Base-by-base conservation (phyloP, 2,329 filamentous ascomycete genomes). In the Aspergillus alliaceus region DNA sequence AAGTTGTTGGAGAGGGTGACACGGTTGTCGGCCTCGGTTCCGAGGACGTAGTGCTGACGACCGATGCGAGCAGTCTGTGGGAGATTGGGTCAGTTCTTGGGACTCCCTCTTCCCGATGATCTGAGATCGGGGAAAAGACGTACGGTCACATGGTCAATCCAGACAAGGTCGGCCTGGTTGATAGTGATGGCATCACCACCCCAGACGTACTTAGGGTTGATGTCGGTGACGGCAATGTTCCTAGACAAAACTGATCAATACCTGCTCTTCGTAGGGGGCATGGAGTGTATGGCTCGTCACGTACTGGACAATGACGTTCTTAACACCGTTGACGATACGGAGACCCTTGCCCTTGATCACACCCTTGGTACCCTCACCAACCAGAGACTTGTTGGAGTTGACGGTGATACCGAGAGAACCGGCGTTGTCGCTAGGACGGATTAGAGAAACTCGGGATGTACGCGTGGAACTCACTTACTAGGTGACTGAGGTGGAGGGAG, bases 171-270 rank as follows among this genome's bases (percentile, higher is more conserved):
- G 11, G 76, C 69, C 37, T 76, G 71, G 55, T 82, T 72, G 6
- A 85, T 67, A 39, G 80, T 82, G 66, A 85, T 83, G 42, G 80
- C 83, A 67, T 85, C 83, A 53, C 83, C 83, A 54, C 83, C 83
- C 83, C 83, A 85, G 61, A 85, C 81, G 64, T 84, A 82, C 68
- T 81, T 66, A n/a, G 82, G 79, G 74, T 85, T 85, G 48, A 85
- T 72, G 52, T 82, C 74, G 51, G 81, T 83, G 66, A 85, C 78
- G 52, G 80, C 77, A 55, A 84, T 73, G 72, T 85, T 85, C 47
- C 59, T 61, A 34, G 15, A 18, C 12, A n/a, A n/a, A n/a, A n/a
- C n/a, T n/a, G n/a, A 1, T 6, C 18, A 9, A 14, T 53, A n/a
- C n/a, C 34, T n/a, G n/a, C n/a, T n/a, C n/a, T n/a, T n/a, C n/a